phyloP scores from a whole-genome alignment of 2,329 filamentous ascomycete genomes.

The Trichophyton equinum region DNA sequence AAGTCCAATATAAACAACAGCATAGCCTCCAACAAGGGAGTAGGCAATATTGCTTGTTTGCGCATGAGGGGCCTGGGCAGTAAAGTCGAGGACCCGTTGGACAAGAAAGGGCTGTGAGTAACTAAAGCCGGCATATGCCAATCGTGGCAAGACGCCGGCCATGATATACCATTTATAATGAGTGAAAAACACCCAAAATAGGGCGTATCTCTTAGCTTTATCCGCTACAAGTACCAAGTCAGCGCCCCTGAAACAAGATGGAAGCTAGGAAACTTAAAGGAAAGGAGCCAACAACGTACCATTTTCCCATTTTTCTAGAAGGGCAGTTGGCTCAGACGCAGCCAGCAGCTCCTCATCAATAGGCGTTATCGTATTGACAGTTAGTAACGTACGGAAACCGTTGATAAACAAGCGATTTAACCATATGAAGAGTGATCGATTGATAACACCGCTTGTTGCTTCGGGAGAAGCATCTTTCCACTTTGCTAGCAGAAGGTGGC shows the following conservation, averaged over 20 bases:
- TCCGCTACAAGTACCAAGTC: neutral
- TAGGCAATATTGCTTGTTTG: neutral
- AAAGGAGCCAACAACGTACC: neutral
- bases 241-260: neutral
- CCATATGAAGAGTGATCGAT: neutral
- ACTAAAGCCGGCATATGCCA: neutral
- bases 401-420: neutral
- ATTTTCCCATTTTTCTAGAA: neutral
- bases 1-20: constrained; percentile 5
- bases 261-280: neutral
- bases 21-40: neutral
- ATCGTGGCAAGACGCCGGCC: neutral
- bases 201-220: neutral
- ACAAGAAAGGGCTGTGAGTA: constrained; percentile 2
- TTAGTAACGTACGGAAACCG: neutral
- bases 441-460: constrained; percentile 1
- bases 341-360: neutral
- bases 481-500: neutral
- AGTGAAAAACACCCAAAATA: neutral
- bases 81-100: neutral
- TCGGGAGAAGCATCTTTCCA: constrained; percentile 3
- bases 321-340: neutral
- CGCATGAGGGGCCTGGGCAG: neutral
- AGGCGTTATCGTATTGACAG: neutral
- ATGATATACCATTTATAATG: constrained; percentile 1